These are phyloP conservation scores for Bacterosira constricta DNA, from an alignment of 108 stramenopile species.

Conservation along the genomic window DNA sequence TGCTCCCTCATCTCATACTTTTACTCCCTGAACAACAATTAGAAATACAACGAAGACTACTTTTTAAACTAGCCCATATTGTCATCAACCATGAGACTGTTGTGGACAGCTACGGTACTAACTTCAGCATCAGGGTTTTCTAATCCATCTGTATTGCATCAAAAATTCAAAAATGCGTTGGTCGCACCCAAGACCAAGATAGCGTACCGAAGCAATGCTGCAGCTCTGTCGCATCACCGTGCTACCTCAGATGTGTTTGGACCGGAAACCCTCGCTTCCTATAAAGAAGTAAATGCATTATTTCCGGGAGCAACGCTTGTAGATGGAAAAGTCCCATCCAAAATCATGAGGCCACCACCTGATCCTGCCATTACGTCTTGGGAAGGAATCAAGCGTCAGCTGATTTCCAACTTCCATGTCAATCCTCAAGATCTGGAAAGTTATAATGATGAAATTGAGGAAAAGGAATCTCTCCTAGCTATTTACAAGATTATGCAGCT, in stretches of 20 bases:
- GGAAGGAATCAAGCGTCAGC: conserved; percentile 33
- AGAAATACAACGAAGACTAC: no score
- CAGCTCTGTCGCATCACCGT: no score
- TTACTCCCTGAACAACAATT: no score
- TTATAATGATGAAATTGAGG: conserved; percentile 56
- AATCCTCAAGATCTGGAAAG: conserved; percentile 44
- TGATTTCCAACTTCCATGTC: conserved; percentile 19
- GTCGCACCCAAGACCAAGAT: no score
- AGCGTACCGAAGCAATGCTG: no score
- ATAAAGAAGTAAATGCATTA: conserved; percentile 1
- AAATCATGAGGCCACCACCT: conserved; percentile 33
- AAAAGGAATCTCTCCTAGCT: conserved; percentile 13
- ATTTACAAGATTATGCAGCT: conserved; percentile 37
- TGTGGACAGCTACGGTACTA: background rate
- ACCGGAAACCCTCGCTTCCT: background rate
- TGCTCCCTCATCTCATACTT: no score
- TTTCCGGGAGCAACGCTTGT: conserved; percentile 8
- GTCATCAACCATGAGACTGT: background rate
- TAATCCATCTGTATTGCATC: no score
- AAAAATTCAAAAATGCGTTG: no score
- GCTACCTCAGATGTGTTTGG: no score
- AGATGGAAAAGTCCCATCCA: background rate
- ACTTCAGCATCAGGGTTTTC: background rate
- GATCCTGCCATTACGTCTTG: conserved; percentile 21
- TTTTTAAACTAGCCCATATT: no score